These are phyloP conservation scores for Mallotus nudiflorus DNA, from an alignment of 345 rosid genomes.

Conservation along the genomic window DNA sequence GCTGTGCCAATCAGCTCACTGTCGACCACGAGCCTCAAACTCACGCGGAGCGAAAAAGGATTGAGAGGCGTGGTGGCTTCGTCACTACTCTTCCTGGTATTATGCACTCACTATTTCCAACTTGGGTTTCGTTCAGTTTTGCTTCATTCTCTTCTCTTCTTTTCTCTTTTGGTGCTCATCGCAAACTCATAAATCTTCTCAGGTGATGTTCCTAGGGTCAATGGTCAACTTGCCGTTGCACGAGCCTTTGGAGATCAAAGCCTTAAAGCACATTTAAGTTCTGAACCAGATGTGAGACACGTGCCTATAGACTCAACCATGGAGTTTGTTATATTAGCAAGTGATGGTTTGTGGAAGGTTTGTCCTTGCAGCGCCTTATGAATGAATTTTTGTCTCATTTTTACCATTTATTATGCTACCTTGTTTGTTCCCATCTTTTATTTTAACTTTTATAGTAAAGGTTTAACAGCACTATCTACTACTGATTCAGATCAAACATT, in stretches of 20 bases:
- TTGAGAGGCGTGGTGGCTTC: slow-evolving; percentile 57
- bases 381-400: not conserved
- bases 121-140: not conserved
- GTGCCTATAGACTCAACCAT: slow-evolving; percentile 45
- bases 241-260: slow-evolving; percentile 65
- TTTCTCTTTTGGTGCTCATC: slow-evolving; percentile 14
- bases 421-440: not conserved
- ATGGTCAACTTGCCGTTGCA: slow-evolving; percentile 63
- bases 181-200: slow-evolving; percentile 24
- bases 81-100: slow-evolving; percentile 56
- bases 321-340: slow-evolving; percentile 53
- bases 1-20: slow-evolving; percentile 52
- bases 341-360: slow-evolving; percentile 70
- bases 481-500: not conserved
- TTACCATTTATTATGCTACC: not conserved
- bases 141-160: not conserved
- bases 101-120: not conserved
- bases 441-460: not conserved
- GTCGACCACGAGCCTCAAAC: slow-evolving; percentile 63
- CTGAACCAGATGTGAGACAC: slow-evolving; percentile 51
- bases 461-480: not conserved
- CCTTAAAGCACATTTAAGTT: slow-evolving; percentile 62
- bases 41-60: slow-evolving; percentile 43
- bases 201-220: slow-evolving; percentile 65
- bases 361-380: slow-evolving; percentile 26